These are phyloP conservation scores for Aspergillus niger DNA, from an alignment of 2,329 filamentous ascomycete species.

Conservation along the genomic window DNA sequence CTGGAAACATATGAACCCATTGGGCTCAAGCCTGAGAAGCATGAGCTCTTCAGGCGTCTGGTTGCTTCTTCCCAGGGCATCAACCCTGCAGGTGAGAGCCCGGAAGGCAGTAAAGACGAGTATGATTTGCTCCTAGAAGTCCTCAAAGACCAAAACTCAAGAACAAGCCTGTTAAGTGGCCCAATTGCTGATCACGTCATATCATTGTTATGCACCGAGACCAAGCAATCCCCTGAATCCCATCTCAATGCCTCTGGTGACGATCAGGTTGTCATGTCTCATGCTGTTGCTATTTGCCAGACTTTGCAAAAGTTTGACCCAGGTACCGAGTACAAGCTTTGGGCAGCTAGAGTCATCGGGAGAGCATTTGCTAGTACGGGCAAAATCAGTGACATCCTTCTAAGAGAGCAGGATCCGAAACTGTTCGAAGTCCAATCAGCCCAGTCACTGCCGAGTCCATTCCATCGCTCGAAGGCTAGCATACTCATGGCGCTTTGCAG, in stretches of 20 bases:
- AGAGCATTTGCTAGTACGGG: constrained; percentile 79
- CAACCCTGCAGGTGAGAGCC: constrained; percentile 67
- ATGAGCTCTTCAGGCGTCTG: constrained; percentile 65
- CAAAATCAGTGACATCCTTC: constrained; percentile 53
- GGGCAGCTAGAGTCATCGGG: constrained; percentile 83
- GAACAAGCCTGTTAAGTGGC: constrained; percentile 70
- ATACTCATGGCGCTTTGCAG: constrained; percentile 64
- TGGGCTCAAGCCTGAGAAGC: constrained; percentile 51
- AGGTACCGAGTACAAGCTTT: constrained; percentile 72
- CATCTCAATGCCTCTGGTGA: constrained; percentile 68
- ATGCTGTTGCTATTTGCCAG: constrained; percentile 71
- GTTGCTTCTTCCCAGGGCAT: constrained; percentile 69
- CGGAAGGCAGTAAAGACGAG: constrained; percentile 74
- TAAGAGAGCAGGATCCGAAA: constrained; percentile 43
- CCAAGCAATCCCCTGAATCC: constrained; percentile 61
- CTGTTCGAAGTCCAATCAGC: constrained; percentile 24
- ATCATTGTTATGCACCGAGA: constrained; percentile 68
- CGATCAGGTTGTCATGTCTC: constrained; percentile 64
- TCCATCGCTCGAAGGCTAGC: constrained; percentile 59
- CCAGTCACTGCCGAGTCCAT: constrained; percentile 15
- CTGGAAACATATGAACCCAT: constrained; percentile 64
- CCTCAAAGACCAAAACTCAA: constrained; percentile 68
- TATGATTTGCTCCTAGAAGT: constrained; percentile 78
- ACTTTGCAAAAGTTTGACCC: constrained; percentile 67
- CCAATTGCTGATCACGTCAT: constrained; percentile 52